A percentile compares a stretch with the other conserved stretches of the same genome.
Conservation (phyloP, 2,329 filamentous ascomycete species). For the Corinectria fuckeliana region DNA sequence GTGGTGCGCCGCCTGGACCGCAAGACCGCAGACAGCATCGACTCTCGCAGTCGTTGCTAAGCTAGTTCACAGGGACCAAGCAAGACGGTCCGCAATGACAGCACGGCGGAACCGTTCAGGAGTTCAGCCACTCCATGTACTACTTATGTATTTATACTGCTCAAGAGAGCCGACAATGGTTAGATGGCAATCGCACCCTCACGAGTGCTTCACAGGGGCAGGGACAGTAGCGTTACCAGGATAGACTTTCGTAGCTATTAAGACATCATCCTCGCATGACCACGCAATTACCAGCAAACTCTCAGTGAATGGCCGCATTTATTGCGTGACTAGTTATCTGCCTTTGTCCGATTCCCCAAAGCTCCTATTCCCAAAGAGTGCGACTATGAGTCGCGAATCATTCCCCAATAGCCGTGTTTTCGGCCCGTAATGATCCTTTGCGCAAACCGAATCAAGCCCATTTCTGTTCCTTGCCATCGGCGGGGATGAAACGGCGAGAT, state of each 20-base stretch:
- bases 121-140: not conserved
- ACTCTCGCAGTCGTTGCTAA: slow-evolving; percentile 15
- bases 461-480: slow-evolving; percentile 2
- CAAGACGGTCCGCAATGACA: not conserved
- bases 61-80: not conserved
- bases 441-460: too few species aligned
- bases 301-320: not conserved
- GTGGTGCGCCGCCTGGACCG: slow-evolving; percentile 62
- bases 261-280: not conserved
- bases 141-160: not conserved
- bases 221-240: not conserved
- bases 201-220: not conserved
- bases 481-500: slow-evolving; percentile 20
- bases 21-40: slow-evolving; percentile 22
- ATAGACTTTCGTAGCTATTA: not conserved
- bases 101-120: not conserved
- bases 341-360: not conserved
- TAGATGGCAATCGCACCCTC: not conserved
- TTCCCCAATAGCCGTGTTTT: not conserved
- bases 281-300: not conserved
- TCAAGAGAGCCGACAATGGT: not conserved
- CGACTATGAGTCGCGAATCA: not conserved
- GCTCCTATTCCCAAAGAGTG: not conserved
- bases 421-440: slow-evolving; percentile 1
- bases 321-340: not conserved